These are phyloP conservation scores for Rhizopus sp. DNA, from an alignment of 371 early-diverging fungal genomes.

Conservation along the genomic window DNA sequence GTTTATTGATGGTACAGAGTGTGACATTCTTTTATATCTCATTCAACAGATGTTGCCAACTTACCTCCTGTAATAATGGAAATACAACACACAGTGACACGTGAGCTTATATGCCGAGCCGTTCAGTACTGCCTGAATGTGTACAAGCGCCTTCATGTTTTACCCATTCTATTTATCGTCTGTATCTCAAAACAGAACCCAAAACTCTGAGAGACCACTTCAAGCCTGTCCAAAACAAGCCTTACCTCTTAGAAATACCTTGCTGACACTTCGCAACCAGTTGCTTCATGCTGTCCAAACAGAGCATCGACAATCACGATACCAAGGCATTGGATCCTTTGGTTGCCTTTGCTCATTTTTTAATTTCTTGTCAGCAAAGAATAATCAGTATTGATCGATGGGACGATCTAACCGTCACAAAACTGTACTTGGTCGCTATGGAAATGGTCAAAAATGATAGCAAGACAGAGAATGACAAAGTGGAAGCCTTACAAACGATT, in stretches of 20 bases:
- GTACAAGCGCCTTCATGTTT: conserved; percentile 16
- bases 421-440: conserved; percentile 24
- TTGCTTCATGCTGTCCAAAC: conserved; percentile 22
- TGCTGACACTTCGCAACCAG: conserved; percentile 17
- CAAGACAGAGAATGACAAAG: conserved; percentile 17
- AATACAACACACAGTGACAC: conserved; percentile 19
- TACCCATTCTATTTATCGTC: conserved; percentile 16
- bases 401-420: conserved; percentile 20
- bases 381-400: conserved; percentile 17
- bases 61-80: conserved; percentile 11
- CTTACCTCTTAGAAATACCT: conserved; percentile 19
- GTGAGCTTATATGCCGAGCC: conserved; percentile 18
- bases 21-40: conserved; percentile 17
- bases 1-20: conserved; percentile 17
- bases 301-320: conserved; percentile 17
- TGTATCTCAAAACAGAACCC: conserved; percentile 18
- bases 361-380: conserved; percentile 21
- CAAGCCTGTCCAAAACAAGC: conserved; percentile 16
- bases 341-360: conserved; percentile 19
- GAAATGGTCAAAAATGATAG: conserved; percentile 21
- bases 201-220: conserved; percentile 15
- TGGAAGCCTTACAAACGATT: conserved; percentile 19
- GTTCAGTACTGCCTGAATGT: conserved; percentile 19
- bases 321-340: conserved; percentile 17
- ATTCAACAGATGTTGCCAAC: conserved; percentile 14